Percentiles rank a stretch among this genome's conserved stretches.
Evolutionary conservation across 2,329 filamentous ascomycete genomes (phyloP).

Genomic region (Neonectria hederae): DNA sequence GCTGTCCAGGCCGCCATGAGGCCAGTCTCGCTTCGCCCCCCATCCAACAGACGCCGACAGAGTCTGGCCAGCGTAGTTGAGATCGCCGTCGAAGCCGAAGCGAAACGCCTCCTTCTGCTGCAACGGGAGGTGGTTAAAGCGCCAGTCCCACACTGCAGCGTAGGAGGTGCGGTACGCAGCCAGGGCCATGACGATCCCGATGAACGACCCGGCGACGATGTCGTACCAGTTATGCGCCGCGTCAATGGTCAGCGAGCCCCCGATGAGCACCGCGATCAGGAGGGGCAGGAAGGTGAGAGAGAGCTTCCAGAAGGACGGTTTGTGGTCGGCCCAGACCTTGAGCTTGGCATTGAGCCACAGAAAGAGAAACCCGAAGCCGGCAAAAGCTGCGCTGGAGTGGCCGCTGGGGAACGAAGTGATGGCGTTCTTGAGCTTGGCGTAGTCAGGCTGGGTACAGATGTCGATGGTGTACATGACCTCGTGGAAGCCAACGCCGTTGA

Average conservation of each 20-base stretch:
- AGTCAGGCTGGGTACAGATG: constrained; percentile 67
- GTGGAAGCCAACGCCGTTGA: constrained; percentile 60
- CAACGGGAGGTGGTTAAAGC: constrained; percentile 74
- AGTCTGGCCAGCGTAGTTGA: constrained; percentile 34
- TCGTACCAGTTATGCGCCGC: constrained; percentile 78
- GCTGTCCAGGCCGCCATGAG: constrained; percentile 21
- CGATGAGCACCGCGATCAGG: constrained; percentile 67
- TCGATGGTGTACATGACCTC: constrained; percentile 71
- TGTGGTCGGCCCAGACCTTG: constrained; percentile 74
- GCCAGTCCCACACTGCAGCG: constrained; percentile 74
- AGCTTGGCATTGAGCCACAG: constrained; percentile 78
- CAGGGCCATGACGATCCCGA: constrained; percentile 71
- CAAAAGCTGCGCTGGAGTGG: constrained; percentile 72
- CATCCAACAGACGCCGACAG: constrained; percentile 40
- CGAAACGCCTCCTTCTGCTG: constrained; percentile 48
- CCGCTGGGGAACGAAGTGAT: constrained; percentile 75
- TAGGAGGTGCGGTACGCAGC: constrained; percentile 73
- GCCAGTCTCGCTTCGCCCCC: constrained; percentile 36
- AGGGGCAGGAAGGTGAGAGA: constrained; percentile 66
- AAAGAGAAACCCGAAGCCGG: constrained; percentile 70
- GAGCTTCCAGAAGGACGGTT: constrained; percentile 74
- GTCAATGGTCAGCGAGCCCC: constrained; percentile 70
- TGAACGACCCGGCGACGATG: constrained; percentile 68
- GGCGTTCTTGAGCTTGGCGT: constrained; percentile 65
- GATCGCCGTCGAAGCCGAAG: constrained; percentile 31